Conservation (phyloP, 2,329 filamentous ascomycete genomes). For the Colletotrichum karsti region DNA sequence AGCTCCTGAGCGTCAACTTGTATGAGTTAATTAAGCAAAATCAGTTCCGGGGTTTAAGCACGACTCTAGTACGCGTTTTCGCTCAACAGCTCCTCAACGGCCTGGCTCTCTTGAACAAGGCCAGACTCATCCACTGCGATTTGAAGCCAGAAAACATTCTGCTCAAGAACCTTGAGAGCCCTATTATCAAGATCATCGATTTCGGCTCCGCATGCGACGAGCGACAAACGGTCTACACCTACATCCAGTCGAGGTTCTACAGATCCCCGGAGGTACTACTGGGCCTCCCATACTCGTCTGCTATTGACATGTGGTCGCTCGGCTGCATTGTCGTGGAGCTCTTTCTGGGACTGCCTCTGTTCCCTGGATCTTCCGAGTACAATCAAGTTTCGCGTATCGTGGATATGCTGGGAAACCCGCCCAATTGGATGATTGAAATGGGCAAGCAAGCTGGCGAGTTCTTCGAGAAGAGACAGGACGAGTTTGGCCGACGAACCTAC, state of each 20-base stretch:
- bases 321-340: slow-evolving; percentile 98
- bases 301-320: slow-evolving; percentile 99
- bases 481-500: slow-evolving; percentile 91
- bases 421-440: slow-evolving; percentile 99
- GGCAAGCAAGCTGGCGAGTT: slow-evolving; percentile 98
- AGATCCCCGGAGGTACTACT: slow-evolving; percentile 94
- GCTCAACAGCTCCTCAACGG: slow-evolving; percentile 96
- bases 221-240: slow-evolving; percentile 97
- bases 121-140: slow-evolving; percentile 96
- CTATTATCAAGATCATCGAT: slow-evolving; percentile 99
- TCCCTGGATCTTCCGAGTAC: slow-evolving; percentile 97
- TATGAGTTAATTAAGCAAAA: slow-evolving; percentile 99
- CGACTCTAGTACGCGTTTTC: slow-evolving; percentile 95
- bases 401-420: slow-evolving; percentile 96
- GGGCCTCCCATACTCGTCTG: slow-evolving; percentile 96
- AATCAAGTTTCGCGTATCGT: slow-evolving; percentile 97
- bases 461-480: slow-evolving; percentile 91
- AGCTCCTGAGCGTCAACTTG: slow-evolving; percentile 94
- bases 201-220: slow-evolving; percentile 99
- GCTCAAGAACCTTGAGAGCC: slow-evolving; percentile 96
- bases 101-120: slow-evolving; percentile 91
- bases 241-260: slow-evolving; percentile 98
- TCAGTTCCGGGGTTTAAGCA: slow-evolving; percentile 96
- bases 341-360: slow-evolving; percentile 92
- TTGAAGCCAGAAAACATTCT: slow-evolving; percentile 98